phyloP scores from a whole-genome alignment of 257 asterid genomes.

The Anisodus tanguticus region DNA sequence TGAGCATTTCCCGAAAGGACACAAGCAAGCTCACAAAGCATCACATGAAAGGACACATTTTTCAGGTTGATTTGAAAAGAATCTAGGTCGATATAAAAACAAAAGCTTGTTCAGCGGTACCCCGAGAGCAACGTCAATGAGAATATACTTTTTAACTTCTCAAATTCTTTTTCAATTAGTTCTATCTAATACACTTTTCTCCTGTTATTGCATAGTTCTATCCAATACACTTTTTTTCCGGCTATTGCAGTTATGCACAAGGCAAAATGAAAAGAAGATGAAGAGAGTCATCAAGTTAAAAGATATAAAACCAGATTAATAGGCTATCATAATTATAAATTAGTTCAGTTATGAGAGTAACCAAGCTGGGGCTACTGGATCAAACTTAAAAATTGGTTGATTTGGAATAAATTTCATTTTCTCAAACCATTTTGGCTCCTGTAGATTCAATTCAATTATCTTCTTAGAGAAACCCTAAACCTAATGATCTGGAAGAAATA shows the following conservation, averaged over 20 bases:
- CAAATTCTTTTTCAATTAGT: not conserved
- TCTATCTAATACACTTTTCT: not conserved
- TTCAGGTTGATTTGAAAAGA: not conserved
- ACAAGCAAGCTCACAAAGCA: not conserved
- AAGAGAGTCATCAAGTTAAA: not conserved
- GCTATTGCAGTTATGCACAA: not conserved
- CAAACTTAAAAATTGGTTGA: not conserved
- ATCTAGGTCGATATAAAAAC: not conserved
- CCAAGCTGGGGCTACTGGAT: not conserved
- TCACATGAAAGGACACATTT: not conserved
- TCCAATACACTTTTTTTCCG: not conserved
- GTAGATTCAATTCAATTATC: not conserved
- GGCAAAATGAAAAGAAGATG: constrained; percentile 1
- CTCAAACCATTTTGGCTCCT: not conserved
- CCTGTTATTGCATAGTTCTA: constrained; percentile 13
- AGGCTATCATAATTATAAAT: not conserved
- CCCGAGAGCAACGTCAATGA: not conserved
- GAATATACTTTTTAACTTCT: not conserved
- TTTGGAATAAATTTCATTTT: not conserved
- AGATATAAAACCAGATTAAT: not conserved
- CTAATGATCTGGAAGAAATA: constrained; percentile 5
- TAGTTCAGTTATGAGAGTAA: not conserved
- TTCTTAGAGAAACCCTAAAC: not conserved
- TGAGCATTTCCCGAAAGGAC: too few species aligned
- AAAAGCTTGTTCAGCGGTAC: not conserved